phyloP scores from a whole-genome alignment of 2,329 filamentous ascomycete genomes.

The Raffaelea ambrosiae region DNA sequence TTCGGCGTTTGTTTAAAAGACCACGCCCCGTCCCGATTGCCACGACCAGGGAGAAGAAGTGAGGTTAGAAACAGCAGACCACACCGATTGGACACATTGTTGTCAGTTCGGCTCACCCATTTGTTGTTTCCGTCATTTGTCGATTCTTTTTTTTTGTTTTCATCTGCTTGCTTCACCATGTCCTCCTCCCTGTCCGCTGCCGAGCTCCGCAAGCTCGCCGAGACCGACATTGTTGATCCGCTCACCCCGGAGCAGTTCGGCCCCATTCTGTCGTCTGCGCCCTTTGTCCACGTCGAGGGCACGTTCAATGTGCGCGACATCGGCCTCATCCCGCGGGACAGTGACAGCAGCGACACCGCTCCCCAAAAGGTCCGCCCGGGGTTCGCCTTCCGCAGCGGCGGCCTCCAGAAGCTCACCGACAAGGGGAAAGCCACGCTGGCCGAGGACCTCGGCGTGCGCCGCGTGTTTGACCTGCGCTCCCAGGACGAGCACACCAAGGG shows the following conservation, averaged over 20 bases:
- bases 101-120: too few species aligned
- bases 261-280: conserved; percentile 28
- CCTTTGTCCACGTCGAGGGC: conserved; percentile 36
- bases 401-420: conserved; percentile 26
- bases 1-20: too few species aligned
- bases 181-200: conserved; percentile 10
- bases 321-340: conserved; percentile 32
- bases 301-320: conserved; percentile 46
- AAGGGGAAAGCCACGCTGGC: conserved; percentile 28
- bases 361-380: conserved; percentile 28
- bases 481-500: conserved; percentile 29
- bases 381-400: conserved; percentile 38
- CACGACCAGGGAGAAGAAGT: too few species aligned
- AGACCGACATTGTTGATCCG: conserved; percentile 29
- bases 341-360: background rate
- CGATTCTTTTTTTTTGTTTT: background rate
- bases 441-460: conserved; percentile 28
- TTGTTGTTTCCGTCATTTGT: too few species aligned
- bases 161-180: background rate
- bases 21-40: too few species aligned
- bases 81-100: too few species aligned
- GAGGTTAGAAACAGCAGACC: too few species aligned
- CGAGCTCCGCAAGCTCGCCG: conserved; percentile 28
- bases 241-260: conserved; percentile 28
- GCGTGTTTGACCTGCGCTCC: conserved; percentile 44